Conservation (phyloP, 352 stramenopile species). For the Globisporangium acanthophoron region DNA sequence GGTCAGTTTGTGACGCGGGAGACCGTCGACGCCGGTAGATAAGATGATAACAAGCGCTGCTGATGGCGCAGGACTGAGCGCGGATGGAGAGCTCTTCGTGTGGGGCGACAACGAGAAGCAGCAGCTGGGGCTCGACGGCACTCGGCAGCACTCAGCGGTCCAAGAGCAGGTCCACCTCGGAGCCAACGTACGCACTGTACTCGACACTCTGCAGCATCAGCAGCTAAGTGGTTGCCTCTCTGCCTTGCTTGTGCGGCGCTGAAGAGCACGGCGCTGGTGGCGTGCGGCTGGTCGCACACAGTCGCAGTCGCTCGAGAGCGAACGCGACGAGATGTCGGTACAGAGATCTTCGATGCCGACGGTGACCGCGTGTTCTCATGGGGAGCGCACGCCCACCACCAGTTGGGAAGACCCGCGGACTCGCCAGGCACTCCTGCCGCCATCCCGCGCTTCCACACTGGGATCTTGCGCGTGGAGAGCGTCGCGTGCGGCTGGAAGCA, state of each 20-base stretch:
- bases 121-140: constrained; percentile 29
- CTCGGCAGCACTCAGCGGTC: not conserved
- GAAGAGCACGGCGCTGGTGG: constrained; percentile 29
- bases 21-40: too few species aligned
- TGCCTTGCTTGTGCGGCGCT: not conserved
- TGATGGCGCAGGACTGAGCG: constrained; percentile 17
- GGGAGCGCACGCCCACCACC: constrained; percentile 43
- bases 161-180: not conserved
- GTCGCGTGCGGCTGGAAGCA: constrained; percentile 83
- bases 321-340: constrained; percentile 3
- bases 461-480: constrained; percentile 31
- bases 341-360: not conserved
- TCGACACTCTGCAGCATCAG: too few species aligned
- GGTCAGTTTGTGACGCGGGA: constrained; percentile 18
- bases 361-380: constrained; percentile 40
- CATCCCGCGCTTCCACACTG: constrained; percentile 3
- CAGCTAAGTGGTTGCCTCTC: not conserved
- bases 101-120: constrained; percentile 64
- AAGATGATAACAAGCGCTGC: not conserved
- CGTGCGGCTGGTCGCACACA: constrained; percentile 74
- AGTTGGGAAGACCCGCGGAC: constrained; percentile 31
- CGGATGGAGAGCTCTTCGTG: constrained; percentile 37
- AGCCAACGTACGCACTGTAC: not conserved
- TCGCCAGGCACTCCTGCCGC: not conserved
- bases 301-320: constrained; percentile 24